phyloP scores from a whole-genome alignment of 73 alveolate genomes.

The Uronychia binucleata region DNA sequence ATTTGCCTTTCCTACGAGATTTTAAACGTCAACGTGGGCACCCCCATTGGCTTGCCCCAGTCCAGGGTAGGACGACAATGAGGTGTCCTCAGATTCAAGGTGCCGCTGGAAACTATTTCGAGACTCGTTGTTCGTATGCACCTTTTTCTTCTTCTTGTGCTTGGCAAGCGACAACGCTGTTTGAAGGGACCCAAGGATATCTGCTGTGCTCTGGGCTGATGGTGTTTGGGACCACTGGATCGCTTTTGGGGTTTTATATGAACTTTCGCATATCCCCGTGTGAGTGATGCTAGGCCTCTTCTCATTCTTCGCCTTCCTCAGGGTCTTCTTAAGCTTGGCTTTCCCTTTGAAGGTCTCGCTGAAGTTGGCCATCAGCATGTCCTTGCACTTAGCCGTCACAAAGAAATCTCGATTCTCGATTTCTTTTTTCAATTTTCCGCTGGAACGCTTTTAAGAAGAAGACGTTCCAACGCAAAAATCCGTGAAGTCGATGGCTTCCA shows the following conservation, averaged over 20 bases:
- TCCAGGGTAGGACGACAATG: not conserved
- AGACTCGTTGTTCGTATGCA: not conserved
- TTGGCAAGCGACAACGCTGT: not conserved
- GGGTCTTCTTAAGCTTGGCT: not conserved
- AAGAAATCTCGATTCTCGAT: not conserved
- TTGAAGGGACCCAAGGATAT: not conserved
- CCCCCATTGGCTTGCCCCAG: too few relatives aligned
- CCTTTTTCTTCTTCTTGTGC: not conserved
- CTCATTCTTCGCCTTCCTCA: not conserved
- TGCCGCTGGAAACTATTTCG: not conserved
- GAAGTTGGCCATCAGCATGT: not conserved
- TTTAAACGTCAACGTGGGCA: not conserved
- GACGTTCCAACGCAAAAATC: not conserved
- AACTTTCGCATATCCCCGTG: not conserved
- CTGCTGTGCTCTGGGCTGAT: not conserved
- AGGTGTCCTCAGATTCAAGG: not conserved
- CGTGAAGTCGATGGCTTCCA: not conserved
- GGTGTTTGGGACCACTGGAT: not conserved
- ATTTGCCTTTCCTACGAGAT: not conserved
- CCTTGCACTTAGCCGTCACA: not conserved
- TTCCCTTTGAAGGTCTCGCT: not conserved
- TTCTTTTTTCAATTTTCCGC: not conserved
- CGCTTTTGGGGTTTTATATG: not conserved
- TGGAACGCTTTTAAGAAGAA: not conserved
- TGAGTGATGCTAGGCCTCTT: constrained; percentile 1